Percentiles rank a stretch among this genome's conserved stretches.
phyloP scores from a whole-genome alignment of 768 basidiomycete genomes.

The Termitomyces heimii region DNA sequence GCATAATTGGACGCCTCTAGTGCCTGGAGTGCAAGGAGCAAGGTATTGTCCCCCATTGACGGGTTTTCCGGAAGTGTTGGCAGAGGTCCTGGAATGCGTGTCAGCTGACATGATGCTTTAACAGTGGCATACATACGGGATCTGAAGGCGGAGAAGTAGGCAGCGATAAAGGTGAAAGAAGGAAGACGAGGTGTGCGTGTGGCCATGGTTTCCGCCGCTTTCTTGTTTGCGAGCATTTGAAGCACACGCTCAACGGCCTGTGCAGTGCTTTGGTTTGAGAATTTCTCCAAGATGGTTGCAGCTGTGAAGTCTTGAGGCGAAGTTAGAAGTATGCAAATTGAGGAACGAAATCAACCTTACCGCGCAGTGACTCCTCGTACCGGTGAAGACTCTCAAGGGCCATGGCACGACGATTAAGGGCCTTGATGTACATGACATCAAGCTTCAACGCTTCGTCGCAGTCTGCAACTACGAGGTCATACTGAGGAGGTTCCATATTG shows the following conservation, averaged over 20 bases:
- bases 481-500: constrained; percentile 81
- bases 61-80: constrained; percentile 72
- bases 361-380: constrained; percentile 73
- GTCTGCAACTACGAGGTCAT: constrained; percentile 79
- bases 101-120: background rate
- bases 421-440: constrained; percentile 83
- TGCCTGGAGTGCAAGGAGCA: constrained; percentile 76
- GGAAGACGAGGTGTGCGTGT: constrained; percentile 79
- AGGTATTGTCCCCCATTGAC: constrained; percentile 76
- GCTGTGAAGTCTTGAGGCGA: constrained; percentile 78
- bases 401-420: constrained; percentile 82
- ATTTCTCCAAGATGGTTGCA: constrained; percentile 91
- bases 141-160: constrained; percentile 97
- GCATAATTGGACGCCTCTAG: constrained; percentile 79
- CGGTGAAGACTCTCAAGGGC: constrained; percentile 76
- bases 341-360: constrained; percentile 31
- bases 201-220: constrained; percentile 66
- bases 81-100: constrained; percentile 41
- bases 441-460: constrained; percentile 85
- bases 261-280: constrained; percentile 76
- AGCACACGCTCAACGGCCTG: constrained; percentile 88
- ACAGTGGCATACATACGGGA: constrained; percentile 46
- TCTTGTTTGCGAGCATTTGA: constrained; percentile 70
- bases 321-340: background rate
- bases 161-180: constrained; percentile 85